A percentile compares a stretch with the other conserved stretches of the same genome.
These are phyloP conservation scores for Cutaneotrichosporon sp. DNA, from an alignment of 1,284 basidiomycete genomes.

Conservation along the genomic window DNA sequence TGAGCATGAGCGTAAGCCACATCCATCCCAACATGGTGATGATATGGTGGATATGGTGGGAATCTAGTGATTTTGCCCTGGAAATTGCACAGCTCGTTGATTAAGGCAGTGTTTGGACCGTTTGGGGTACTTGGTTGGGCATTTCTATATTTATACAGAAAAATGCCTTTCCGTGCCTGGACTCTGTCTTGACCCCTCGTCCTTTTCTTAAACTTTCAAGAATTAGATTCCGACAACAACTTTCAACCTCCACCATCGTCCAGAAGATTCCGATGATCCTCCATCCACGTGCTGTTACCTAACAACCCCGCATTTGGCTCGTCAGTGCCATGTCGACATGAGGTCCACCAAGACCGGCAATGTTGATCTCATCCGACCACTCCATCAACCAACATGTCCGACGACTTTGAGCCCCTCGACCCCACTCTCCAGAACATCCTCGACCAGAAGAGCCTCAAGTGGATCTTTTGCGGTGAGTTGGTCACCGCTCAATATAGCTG, in stretches of 20 bases:
- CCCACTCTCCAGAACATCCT: slow-evolving; percentile 85
- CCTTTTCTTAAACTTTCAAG: not conserved
- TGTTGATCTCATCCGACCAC: slow-evolving; percentile 7
- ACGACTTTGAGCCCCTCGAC: slow-evolving; percentile 56
- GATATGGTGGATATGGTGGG: too few relatives aligned
- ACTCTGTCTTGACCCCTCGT: too few relatives aligned
- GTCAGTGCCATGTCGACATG: not conserved
- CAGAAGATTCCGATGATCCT: not conserved
- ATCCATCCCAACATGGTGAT: too few relatives aligned
- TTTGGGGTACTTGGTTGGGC: too few relatives aligned
- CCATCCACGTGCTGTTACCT: not conserved
- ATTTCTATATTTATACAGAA: too few relatives aligned
- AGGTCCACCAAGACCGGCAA: not conserved
- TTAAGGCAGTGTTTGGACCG: too few relatives aligned
- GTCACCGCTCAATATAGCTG: not conserved
- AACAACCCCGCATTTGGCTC: not conserved
- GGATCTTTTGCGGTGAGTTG: slow-evolving; percentile 88
- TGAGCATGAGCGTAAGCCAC: too few relatives aligned
- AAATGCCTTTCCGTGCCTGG: too few relatives aligned
- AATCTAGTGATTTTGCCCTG: too few relatives aligned
- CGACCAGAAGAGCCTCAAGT: slow-evolving; percentile 83
- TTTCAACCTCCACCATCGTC: not conserved
- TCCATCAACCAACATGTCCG: slow-evolving; percentile 16
- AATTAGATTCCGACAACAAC: not conserved
- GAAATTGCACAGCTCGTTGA: too few relatives aligned